Conservation (phyloP, 1,284 basidiomycete species). For the Takashimella tepidaria region DNA sequence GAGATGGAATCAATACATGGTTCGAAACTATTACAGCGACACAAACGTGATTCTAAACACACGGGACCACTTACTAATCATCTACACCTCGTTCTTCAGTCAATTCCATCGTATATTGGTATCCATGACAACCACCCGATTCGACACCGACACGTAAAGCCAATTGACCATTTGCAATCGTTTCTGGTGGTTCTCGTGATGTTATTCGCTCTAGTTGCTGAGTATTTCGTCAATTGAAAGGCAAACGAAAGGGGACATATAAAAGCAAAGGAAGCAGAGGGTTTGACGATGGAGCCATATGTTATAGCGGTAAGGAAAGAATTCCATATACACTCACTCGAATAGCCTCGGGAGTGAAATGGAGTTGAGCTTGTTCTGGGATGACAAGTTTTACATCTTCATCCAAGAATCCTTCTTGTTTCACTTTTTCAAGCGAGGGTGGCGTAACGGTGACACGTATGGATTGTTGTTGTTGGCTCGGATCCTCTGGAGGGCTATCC, state of each 20-base stretch:
- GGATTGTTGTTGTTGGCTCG: not conserved
- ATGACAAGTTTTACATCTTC: slow-evolving; percentile 41
- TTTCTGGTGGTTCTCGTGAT: slow-evolving; percentile 42
- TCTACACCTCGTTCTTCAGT: slow-evolving; percentile 49
- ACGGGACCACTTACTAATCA: slow-evolving; percentile 53
- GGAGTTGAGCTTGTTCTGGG: slow-evolving; percentile 29
- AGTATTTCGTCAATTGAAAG: not conserved
- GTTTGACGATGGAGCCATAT: no score
- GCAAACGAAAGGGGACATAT: no score
- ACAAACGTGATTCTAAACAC: no score
- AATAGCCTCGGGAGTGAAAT: slow-evolving; percentile 40
- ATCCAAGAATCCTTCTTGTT: slow-evolving; percentile 41
- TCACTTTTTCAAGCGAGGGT: slow-evolving; percentile 38
- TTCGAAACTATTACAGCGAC: no score
- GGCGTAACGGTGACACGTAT: slow-evolving; percentile 33
- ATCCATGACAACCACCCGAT: slow-evolving; percentile 56
- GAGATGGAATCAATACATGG: not conserved
- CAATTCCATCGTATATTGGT: slow-evolving; percentile 56
- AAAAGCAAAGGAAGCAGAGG: no score
- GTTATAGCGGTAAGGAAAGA: no score
- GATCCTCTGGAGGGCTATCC: no score
- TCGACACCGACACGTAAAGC: slow-evolving; percentile 53
- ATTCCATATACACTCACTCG: slow-evolving; percentile 29
- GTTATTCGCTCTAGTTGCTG: slow-evolving; percentile 46
- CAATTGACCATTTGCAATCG: slow-evolving; percentile 37